Evolutionary conservation across 2,329 filamentous ascomycete species (phyloP).

Genomic region (Aspergillus melleus): DNA sequence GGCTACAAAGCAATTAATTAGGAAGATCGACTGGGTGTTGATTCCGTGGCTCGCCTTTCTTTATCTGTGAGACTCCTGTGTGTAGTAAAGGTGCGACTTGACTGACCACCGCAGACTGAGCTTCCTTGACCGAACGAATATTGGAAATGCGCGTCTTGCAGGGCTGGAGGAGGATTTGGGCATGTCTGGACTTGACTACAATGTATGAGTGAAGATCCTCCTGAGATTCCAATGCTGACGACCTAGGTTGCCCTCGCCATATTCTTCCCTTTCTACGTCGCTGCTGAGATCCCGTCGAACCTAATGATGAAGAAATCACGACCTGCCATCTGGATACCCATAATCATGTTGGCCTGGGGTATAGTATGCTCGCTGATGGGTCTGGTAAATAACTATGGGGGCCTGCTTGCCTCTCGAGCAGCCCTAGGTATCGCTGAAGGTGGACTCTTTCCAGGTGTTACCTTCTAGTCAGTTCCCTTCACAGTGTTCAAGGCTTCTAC

Average conservation of each 20-base stretch:
- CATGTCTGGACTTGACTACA: constrained; percentile 33
- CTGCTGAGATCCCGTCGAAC: constrained; percentile 45
- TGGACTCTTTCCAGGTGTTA: constrained; percentile 14
- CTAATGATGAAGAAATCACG: constrained; percentile 48
- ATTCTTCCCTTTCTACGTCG: constrained; percentile 44
- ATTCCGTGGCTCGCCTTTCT: constrained; percentile 14
- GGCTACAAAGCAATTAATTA: constrained; percentile 8
- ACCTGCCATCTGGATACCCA: constrained; percentile 55
- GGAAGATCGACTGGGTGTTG: constrained; percentile 10
- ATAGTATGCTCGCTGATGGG: constrained; percentile 46
- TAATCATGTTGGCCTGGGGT: constrained; percentile 47
- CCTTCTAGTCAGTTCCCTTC: constrained; percentile 9
- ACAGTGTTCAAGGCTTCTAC: background rate
- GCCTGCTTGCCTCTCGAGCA: constrained; percentile 52
- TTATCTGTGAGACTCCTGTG: background rate
- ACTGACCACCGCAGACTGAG: background rate
- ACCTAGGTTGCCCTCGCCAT: constrained; percentile 28
- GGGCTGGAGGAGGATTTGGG: constrained; percentile 26
- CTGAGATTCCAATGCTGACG: background rate
- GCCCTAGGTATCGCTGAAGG: constrained; percentile 51
- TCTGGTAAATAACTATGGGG: constrained; percentile 51
- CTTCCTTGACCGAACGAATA: constrained; percentile 34
- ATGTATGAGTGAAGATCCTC: constrained; percentile 15
- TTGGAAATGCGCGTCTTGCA: constrained; percentile 41
- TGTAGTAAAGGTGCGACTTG: too few species aligned